Percentiles rank a stretch among this genome's conserved stretches.
Evolutionary conservation across 805 yeast species (phyloP).

Genomic region (Yarrowia alimentaria): DNA sequence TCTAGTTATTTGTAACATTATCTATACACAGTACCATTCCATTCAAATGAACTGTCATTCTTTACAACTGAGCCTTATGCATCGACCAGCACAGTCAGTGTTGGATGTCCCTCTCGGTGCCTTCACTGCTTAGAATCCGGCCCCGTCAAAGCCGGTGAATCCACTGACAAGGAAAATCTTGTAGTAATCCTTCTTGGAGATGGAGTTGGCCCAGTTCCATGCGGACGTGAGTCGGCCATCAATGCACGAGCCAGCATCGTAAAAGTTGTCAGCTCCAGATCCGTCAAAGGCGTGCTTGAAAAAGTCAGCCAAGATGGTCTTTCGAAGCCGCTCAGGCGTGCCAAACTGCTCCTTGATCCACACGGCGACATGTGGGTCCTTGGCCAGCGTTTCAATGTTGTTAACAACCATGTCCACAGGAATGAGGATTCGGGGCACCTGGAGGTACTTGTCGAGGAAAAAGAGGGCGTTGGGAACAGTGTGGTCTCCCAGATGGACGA

Average conservation of each 20-base stretch:
- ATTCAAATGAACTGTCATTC: too few relatives aligned
- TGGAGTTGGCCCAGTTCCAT: constrained; percentile 78
- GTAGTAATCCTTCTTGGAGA: constrained; percentile 63
- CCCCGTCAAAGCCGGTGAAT: constrained; percentile 72
- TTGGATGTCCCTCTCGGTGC: too few relatives aligned
- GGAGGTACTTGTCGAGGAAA: constrained; percentile 75
- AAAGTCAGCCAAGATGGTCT: constrained; percentile 49
- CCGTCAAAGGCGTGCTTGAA: constrained; percentile 68
- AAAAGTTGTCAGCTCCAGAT: constrained; percentile 79
- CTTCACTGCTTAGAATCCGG: constrained; percentile 48
- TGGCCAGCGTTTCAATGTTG: constrained; percentile 53
- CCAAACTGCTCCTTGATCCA: constrained; percentile 63
- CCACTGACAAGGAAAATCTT: constrained; percentile 64
- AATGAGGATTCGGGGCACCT: constrained; percentile 71
- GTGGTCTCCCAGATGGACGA: constrained; percentile 77
- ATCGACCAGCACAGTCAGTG: too few relatives aligned
- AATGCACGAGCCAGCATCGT: constrained; percentile 80
- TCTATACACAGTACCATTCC: too few relatives aligned
- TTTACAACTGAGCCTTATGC: too few relatives aligned
- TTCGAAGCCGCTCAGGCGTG: constrained; percentile 52
- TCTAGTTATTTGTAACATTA: too few relatives aligned
- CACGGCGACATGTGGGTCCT: constrained; percentile 48
- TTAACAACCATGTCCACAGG: constrained; percentile 64
- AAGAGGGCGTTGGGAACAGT: constrained; percentile 82
- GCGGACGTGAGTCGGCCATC: constrained; percentile 80